A percentile compares a stretch with the other conserved stretches of the same genome.
phyloP scores from a whole-genome alignment of 1,284 basidiomycete genomes.

The Entoloma clypeatum region DNA sequence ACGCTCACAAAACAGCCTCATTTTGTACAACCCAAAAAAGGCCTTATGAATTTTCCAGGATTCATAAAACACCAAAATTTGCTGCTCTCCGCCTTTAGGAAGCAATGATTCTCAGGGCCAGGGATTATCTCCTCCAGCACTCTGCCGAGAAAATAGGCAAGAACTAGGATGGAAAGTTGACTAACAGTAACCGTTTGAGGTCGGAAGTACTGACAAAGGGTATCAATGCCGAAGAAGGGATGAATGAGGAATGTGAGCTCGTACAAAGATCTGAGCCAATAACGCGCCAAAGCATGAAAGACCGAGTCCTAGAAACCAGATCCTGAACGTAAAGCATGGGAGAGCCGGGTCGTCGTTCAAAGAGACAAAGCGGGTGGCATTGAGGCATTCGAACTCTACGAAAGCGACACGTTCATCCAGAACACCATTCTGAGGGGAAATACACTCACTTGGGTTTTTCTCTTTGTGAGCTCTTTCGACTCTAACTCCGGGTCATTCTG shows the following conservation, averaged over 20 bases:
- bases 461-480: too few relatives aligned
- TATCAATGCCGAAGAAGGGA: background rate
- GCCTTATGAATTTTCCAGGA: slow-evolving; percentile 51
- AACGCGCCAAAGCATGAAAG: slow-evolving; percentile 55
- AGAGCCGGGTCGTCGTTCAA: slow-evolving; percentile 57
- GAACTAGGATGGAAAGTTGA: slow-evolving; percentile 54
- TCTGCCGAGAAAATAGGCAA: slow-evolving; percentile 39
- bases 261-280: slow-evolving; percentile 54
- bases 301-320: slow-evolving; percentile 46
- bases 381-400: too few relatives aligned
- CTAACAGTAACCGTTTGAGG: slow-evolving; percentile 59
- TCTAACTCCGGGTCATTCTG: too few relatives aligned
- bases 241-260: slow-evolving; percentile 15
- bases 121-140: slow-evolving; percentile 44
- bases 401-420: too few relatives aligned
- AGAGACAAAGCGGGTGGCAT: slow-evolving; percentile 46
- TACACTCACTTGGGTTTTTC: too few relatives aligned
- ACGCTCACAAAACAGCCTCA: background rate
- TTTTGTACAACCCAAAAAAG: slow-evolving; percentile 2
- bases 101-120: slow-evolving; percentile 33
- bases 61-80: slow-evolving; percentile 54
- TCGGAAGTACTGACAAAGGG: slow-evolving; percentile 36
- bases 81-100: slow-evolving; percentile 36
- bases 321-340: slow-evolving; percentile 42
- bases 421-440: too few relatives aligned